Conservation (phyloP, 495 filamentous ascomycete species). For the Venustampulla echinocandica region DNA sequence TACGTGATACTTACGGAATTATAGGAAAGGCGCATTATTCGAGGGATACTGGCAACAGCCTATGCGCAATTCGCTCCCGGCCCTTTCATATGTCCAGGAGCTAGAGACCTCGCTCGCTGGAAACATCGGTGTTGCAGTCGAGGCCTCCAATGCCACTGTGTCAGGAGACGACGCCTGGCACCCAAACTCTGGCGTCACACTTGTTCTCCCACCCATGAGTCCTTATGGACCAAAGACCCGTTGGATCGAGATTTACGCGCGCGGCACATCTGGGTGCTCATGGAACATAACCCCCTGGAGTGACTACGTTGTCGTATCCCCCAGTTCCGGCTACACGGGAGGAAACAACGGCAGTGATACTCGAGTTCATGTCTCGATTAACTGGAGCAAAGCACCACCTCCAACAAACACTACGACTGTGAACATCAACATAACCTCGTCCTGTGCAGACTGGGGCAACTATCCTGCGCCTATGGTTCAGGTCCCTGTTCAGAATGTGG, state of each 20-base stretch:
- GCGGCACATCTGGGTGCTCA: constrained; percentile 47
- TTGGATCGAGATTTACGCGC: constrained; percentile 60
- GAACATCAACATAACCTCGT: constrained; percentile 46
- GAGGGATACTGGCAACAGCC: constrained; percentile 58
- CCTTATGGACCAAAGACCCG: constrained; percentile 52
- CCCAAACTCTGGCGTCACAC: constrained; percentile 44
- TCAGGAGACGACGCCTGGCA: constrained; percentile 62
- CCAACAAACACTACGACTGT: constrained; percentile 36
- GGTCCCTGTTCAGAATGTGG: constrained; percentile 48
- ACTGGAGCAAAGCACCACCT: constrained; percentile 48
- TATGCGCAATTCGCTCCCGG: constrained; percentile 57
- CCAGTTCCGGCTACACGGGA: constrained; percentile 44
- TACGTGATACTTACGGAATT: no score
- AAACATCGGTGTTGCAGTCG: constrained; percentile 56
- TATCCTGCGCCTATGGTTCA: constrained; percentile 42
- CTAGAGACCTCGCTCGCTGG: constrained; percentile 49
- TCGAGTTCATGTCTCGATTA: constrained; percentile 51
- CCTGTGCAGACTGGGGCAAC: constrained; percentile 44
- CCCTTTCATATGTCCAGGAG: constrained; percentile 48
- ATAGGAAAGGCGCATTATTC: constrained; percentile 23
- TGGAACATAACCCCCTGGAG: constrained; percentile 45
- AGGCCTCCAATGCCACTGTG: constrained; percentile 54
- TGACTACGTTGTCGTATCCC: constrained; percentile 50
- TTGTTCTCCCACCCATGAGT: constrained; percentile 49
- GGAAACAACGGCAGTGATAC: constrained; percentile 40